Conservation (phyloP, 163 green algal species). For the Smithsoniella earleae region DNA sequence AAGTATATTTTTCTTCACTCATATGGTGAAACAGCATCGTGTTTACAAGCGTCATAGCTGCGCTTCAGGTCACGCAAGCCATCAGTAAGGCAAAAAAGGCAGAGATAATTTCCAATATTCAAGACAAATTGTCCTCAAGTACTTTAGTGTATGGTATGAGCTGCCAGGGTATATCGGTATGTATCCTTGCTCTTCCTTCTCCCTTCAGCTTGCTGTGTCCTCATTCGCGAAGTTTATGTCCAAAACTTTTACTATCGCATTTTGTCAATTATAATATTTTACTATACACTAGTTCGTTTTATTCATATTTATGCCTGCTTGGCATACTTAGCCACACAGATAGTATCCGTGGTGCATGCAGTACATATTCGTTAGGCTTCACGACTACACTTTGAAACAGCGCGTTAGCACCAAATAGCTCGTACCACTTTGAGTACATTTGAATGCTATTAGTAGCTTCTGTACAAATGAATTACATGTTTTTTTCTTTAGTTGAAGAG, state of each 20-base stretch:
- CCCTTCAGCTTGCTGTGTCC: neutral
- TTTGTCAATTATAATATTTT: neutral
- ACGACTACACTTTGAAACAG: too few relatives aligned
- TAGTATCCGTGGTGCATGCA: too few relatives aligned
- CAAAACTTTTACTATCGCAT: neutral
- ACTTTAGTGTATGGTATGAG: constrained; percentile 33
- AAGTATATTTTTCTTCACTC: neutral
- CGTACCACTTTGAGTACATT: too few relatives aligned
- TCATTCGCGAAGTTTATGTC: neutral
- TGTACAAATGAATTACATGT: too few relatives aligned
- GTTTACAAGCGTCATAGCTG: neutral
- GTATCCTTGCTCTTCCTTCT: too few relatives aligned
- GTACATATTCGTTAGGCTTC: too few relatives aligned
- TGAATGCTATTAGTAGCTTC: too few relatives aligned
- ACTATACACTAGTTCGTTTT: neutral
- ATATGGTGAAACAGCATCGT: neutral
- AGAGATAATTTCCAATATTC: constrained; percentile 14
- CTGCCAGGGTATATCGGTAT: constrained; percentile 30
- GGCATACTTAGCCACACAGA: neutral
- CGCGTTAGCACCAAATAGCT: too few relatives aligned
- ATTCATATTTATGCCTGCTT: neutral
- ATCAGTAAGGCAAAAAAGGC: constrained; percentile 33
- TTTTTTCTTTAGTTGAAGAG: too few relatives aligned
- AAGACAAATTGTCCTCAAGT: neutral
- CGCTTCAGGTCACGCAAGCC: neutral